Evolutionary conservation across 345 rosid species (phyloP).

Genomic region (Eucalyptus pauciflora): DNA sequence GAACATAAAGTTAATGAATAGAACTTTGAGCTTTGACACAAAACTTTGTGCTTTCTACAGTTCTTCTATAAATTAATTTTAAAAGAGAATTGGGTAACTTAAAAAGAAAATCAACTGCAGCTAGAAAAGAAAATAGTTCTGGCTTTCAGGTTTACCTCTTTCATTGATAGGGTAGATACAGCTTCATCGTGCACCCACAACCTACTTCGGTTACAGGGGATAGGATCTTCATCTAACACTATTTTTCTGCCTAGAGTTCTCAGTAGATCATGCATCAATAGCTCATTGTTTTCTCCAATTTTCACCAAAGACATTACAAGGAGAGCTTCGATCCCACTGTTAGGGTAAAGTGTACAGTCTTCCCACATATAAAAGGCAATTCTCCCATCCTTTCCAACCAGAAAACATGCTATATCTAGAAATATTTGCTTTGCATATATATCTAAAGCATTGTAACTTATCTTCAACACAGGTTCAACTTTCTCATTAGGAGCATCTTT

Average conservation of each 20-base stretch:
- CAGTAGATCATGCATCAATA: background rate
- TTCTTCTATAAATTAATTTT: background rate
- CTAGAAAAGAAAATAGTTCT: background rate
- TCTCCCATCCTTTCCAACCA: background rate
- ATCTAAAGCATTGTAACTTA: background rate
- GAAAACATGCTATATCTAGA: background rate
- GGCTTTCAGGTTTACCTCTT: background rate
- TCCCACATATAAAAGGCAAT: background rate
- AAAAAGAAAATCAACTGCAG: background rate
- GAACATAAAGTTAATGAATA: no score
- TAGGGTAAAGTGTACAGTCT: background rate
- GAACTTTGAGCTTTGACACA: no score
- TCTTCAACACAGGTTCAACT: background rate
- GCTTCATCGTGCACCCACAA: background rate
- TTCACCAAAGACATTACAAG: background rate
- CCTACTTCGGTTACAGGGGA: background rate
- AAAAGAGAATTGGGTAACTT: no score
- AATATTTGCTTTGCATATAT: background rate
- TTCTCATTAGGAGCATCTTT: background rate
- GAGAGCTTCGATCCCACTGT: background rate
- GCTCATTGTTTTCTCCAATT: background rate
- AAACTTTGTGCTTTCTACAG: background rate
- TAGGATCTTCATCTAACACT: background rate
- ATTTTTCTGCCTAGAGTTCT: background rate
- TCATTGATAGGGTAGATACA: background rate